Base-by-base conservation (phyloP, 2,329 filamentous ascomycete genomes). In the Cercospora citrullina region DNA sequence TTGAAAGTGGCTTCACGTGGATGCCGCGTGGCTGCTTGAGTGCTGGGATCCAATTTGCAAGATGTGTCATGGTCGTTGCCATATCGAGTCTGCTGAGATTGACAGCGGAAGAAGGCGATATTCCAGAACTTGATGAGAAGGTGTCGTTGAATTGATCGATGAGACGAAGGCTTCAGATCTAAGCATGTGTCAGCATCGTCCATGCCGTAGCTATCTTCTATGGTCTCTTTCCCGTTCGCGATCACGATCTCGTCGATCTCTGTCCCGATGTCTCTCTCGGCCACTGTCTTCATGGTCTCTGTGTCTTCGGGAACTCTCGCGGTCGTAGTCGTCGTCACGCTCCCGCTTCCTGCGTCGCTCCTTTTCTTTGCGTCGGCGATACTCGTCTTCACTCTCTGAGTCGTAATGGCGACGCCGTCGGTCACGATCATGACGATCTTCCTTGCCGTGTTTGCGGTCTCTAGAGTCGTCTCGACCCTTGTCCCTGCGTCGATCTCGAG, bases 291-390 rank as follows among this genome's bases (percentile, higher is more conserved):
- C 68, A 18, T 70, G 69, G 42, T 75, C 71, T 53, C 73, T 70
- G 51, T 74, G 68, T 57, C 72, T 64, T 59, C 75, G 72, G 45
- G 65, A 67, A 26, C 58, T 60, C 4, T 63, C 61, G 36, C 68
- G 71, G 9, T 72, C 68, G 26, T 60, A 48, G 26, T 70, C 67
- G 26, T 70, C 48, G 33, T 68, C 63, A 12, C 68, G 65, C 18
- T 72, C 68, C 12, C 66, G 62, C 55, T 65, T 66, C 53, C 72
- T 68, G 23, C 72, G 64, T 28, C 73, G 69, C 48, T 77, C 73
- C 63, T 75, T 74, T 65, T 77, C 74, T 51, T 72, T 70, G 63
- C 74, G 74, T 12, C 72, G 71, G 18, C 73, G 69, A 61, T 73
- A 72, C 59, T 76, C 76, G 1, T 72, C 74, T 7, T 75, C 73